Evolutionary conservation across 768 basidiomycete genomes (phyloP), one percentile per base, ranked within the genome.

Genomic region (Macrolepiota fuliginosa): DNA sequence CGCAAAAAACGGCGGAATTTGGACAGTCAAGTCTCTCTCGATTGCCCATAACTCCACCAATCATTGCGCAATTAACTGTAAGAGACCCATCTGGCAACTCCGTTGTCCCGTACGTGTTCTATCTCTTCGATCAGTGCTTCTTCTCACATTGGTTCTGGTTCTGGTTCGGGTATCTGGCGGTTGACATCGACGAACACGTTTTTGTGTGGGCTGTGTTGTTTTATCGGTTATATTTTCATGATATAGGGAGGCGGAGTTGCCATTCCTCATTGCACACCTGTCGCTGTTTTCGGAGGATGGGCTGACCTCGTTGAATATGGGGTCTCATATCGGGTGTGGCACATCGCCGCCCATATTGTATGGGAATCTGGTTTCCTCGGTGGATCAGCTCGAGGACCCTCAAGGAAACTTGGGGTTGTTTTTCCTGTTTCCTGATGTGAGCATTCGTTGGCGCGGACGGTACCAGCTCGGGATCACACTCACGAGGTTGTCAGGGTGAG

Each of bases 401-500:
- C 86, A 91, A 71, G 92, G 92, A 60, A 86, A 88, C 54, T 79
- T 81, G 67, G 90, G 94, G n/a, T 77, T 92, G 49, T 95, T 91
- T 73, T 95, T 97, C 68, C 75, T 94, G 57, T 97, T 96, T 69
- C 89, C 94, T 6, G 94, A 97, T 73, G 92, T 92, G 67, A 93
- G 92, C 71, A 85, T 96, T 60, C 84, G 92, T 17, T 83, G 83
- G 77, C 80, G 84, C 25, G 94, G 94, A 7, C 82, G 80, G 17
- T 97, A 88, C 75, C 84, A 86, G 68, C 79, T 96, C 58, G 84
- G 86, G 55, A 81, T 94, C 58, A 87, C 83, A 54, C 79, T 96
- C 55, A 79, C 92, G 73, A 83, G 84, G 69, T 83, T 92, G 68
- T 88, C 87, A 67, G 85, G 84, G 94, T 88, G 77, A 82, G 87